Evolutionary conservation across 2,329 filamentous ascomycete genomes (phyloP), one percentile per base, ranked within the genome.

Genomic region (Aureobasidium musti): DNA sequence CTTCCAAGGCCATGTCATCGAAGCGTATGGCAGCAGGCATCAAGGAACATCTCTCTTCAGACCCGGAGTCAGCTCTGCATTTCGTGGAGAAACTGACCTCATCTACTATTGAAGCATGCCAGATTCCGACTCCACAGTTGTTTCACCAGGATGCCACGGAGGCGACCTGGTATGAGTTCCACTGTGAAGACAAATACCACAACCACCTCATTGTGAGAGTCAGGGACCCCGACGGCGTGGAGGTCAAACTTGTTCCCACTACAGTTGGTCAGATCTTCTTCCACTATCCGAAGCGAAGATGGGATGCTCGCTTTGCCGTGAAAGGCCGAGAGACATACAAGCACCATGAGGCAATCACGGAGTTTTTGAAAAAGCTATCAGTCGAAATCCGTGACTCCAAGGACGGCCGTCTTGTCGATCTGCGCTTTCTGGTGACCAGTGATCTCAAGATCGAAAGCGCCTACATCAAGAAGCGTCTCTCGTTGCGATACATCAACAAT

Each of bases 211-310:
- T 47, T 17, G 30, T 70, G 13, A 59, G 39, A n/a, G 50, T 71
- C n/a, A 47, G 60, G 5, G 28, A 33, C 3, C 19, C n/a, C 8
- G 45, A 63, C 1, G 47, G 54, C 21, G 47, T 49, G 3, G 39
- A 61, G 3, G 26, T 59, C 37, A 21, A 33, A 3, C 41, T 49
- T 2, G 8, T 21, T 26, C 17, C 67, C 5, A 14, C 52, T 13
- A 30, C 28, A 1, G 54, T 65, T 11, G 67, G 65, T 5, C 59
- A 43, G 17, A 35, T 65, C 6, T 71, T 69, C 65, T 63, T 71
- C 23, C 71, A 73, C 47, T 72, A 67, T 41, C 70, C 72, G 6
- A 57, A 68, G 49, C 70, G 67, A 1, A 56, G 67, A 0, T 73
- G 71, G 70, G 72, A 73, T 54, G 68, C 71, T 39, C 52, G 66